Evolutionary conservation across 2,329 filamentous ascomycete species (phyloP), one percentile per base, ranked within the genome.

Genomic region (Talaromyces sp.): DNA sequence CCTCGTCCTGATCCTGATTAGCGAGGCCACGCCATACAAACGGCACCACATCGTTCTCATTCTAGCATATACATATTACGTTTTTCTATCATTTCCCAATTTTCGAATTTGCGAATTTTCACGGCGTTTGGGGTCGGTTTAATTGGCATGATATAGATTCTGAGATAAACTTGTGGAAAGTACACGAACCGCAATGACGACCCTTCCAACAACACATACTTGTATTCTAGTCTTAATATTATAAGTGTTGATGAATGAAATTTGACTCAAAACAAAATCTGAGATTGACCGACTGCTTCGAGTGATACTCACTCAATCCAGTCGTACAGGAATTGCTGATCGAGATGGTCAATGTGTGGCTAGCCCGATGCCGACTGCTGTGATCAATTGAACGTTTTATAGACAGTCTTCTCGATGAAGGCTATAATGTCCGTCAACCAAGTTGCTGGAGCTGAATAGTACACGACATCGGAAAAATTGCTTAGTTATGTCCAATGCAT

Each of bases 51-150:
- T 45, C 56, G 37, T 59, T 45, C n/a, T 59, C 33, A 43, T 43
- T 59, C 56, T 31, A 43, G 39, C 56, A 59, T 59, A 59, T 59
- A 59, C n/a, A 59, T 59, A 59, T 59, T 41, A 16, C 56, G 37
- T 45, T 24, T 45, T 33, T 43, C 33, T 47, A 22, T n/a, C 39
- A 47, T 31, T 27, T 27, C 14, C 7, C 1, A 16, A 10, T 16
- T 37, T 37, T 56, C 33, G 10, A 22, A 6, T 39, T 39, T 35
- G 11, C 16, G 4, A 35, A 22, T 19, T 19, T 54, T 13, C n/a
- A 35, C 10, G 52, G 52, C 31, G 50, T 56, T 56, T 56, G 50
- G 31, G 31, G 33, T 35, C 24, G 50, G 50, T 19, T 35, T 37
- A 24, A 19, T 56, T 56, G 52, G 24, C n/a, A 54, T 56, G 52